Conservation (phyloP, 495 filamentous ascomycete species). For the Talaromyces trachyspermus region DNA sequence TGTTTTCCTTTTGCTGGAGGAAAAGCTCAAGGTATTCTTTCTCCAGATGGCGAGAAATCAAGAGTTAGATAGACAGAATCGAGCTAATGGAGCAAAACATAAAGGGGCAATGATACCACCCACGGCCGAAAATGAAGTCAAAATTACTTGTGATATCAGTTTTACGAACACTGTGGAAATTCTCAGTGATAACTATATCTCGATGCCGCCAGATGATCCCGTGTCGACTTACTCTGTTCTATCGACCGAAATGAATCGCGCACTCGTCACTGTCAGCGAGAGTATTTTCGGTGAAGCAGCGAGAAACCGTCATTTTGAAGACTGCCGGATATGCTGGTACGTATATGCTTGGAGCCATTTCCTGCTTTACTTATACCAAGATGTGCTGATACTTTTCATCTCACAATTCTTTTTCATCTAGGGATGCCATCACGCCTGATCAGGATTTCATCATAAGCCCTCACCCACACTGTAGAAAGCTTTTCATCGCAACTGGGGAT, state of each 20-base stretch:
- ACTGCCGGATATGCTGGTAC: constrained; percentile 36
- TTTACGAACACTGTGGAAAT: constrained; percentile 44
- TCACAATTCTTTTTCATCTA: constrained; percentile 6
- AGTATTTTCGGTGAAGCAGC: constrained; percentile 20
- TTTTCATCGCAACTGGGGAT: constrained; percentile 46
- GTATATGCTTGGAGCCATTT: constrained; percentile 5
- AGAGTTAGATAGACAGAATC: constrained; percentile 48
- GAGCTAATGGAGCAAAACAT: constrained; percentile 7
- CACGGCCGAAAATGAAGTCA: neutral
- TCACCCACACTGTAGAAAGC: constrained; percentile 41
- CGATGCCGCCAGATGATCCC: constrained; percentile 42
- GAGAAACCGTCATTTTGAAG: constrained; percentile 20
- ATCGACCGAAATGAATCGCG: constrained; percentile 31
- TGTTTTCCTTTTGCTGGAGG: constrained; percentile 12
- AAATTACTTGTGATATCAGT: constrained; percentile 15
- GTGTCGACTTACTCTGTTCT: constrained; percentile 37
- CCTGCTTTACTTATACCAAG: neutral
- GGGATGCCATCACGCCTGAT: constrained; percentile 36
- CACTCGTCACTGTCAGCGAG: constrained; percentile 30
- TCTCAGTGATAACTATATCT: constrained; percentile 34
- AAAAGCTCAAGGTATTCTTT: constrained; percentile 15
- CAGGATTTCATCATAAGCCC: constrained; percentile 51
- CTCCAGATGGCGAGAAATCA: constrained; percentile 19
- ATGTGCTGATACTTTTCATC: neutral
- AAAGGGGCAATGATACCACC: constrained; percentile 1